Conservation (phyloP, 2,329 filamentous ascomycete genomes). For the Fusarium musae region DNA sequence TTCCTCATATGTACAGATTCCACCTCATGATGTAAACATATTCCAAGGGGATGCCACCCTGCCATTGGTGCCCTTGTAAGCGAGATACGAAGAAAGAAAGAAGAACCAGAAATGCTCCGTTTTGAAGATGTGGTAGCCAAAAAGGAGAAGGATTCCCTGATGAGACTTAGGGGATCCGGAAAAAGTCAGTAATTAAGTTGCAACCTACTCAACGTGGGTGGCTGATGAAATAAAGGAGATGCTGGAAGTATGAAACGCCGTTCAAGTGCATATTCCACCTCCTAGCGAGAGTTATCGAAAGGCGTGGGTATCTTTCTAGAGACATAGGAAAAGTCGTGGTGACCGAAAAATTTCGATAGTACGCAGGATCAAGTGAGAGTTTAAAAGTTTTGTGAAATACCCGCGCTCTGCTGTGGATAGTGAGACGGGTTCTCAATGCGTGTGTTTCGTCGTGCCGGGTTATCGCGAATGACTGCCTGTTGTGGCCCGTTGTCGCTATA, state of each 20-base stretch:
- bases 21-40: slow-evolving; percentile 43
- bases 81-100: slow-evolving; percentile 1
- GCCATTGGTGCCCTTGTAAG: slow-evolving; percentile 18
- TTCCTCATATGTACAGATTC: slow-evolving; percentile 44
- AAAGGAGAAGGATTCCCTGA: neutral
- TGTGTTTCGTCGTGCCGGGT: slow-evolving; percentile 90
- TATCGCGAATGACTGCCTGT: slow-evolving; percentile 85
- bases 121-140: slow-evolving; percentile 4
- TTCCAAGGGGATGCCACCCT: slow-evolving; percentile 8
- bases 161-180: neutral
- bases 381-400: slow-evolving; percentile 97
- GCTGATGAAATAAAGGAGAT: slow-evolving; percentile 17
- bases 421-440: slow-evolving; percentile 92
- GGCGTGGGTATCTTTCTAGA: slow-evolving; percentile 44
- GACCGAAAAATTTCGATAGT: slow-evolving; percentile 4
- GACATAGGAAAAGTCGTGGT: slow-evolving; percentile 35
- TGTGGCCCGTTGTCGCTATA: slow-evolving; percentile 60
- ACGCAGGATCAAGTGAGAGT: neutral
- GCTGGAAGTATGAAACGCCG: slow-evolving; percentile 33
- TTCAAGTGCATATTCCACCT: slow-evolving; percentile 41
- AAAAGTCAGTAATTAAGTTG: slow-evolving; percentile 34
- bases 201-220: neutral
- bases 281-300: slow-evolving; percentile 44
- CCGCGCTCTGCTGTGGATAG: slow-evolving; percentile 91
- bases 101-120: slow-evolving; percentile 10